These are phyloP conservation scores for Strigomonas galati DNA, from an alignment of 208 protist species.

Conservation along the genomic window DNA sequence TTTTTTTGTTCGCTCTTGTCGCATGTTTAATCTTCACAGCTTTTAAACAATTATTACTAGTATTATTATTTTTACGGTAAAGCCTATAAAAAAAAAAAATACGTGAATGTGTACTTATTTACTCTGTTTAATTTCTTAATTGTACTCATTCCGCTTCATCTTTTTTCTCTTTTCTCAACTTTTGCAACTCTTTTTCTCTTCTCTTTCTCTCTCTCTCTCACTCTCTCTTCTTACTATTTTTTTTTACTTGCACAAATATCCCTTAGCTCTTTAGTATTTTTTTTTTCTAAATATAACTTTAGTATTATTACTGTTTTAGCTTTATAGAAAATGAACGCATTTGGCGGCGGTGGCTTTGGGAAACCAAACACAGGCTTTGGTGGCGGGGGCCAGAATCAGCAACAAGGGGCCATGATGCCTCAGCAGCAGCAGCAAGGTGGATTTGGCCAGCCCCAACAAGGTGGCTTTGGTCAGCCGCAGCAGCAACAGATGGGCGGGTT, in stretches of 20 bases:
- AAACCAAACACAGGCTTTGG: slow-evolving; percentile 23
- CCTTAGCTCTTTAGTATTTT: slow-evolving; percentile 11
- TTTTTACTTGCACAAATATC: not conserved
- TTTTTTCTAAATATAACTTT: slow-evolving; percentile 15
- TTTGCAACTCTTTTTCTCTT: not conserved
- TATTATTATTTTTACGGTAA: slow-evolving; percentile 9
- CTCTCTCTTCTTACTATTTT: slow-evolving; percentile 1
- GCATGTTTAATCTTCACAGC: no score
- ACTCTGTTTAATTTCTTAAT: no score
- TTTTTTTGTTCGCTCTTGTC: not conserved
- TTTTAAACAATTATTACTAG: no score
- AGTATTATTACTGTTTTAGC: slow-evolving; percentile 18
- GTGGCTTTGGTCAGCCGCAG: slow-evolving; percentile 14
- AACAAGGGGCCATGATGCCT: slow-evolving; percentile 10
- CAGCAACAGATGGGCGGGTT: slow-evolving; percentile 11
- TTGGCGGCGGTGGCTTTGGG: slow-evolving; percentile 46
- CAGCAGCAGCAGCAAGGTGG: slow-evolving; percentile 13
- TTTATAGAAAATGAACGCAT: slow-evolving; percentile 12
- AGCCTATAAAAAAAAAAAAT: not conserved
- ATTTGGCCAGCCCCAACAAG: slow-evolving; percentile 10
- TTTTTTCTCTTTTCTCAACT: slow-evolving; percentile 10
- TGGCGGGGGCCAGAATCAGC: slow-evolving; percentile 43
- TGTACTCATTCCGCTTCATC: no score
- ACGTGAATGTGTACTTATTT: slow-evolving; percentile 4
- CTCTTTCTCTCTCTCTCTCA: not conserved